phyloP scores from a whole-genome alignment of 164 flowering plant species.

The Cinnamomum micranthum region DNA sequence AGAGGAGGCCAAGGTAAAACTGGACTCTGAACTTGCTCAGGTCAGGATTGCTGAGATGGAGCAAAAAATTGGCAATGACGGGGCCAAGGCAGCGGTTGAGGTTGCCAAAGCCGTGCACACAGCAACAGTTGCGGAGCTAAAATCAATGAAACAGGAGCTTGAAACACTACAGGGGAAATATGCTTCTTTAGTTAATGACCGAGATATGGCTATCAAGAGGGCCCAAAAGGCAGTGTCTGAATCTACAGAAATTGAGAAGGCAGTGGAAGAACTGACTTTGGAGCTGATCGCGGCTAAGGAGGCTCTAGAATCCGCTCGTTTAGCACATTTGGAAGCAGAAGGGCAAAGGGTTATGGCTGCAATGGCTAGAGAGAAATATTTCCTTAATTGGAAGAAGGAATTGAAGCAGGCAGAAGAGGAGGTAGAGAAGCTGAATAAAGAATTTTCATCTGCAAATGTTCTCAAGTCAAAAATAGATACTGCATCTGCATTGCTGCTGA shows the following conservation, averaged over 20 bases:
- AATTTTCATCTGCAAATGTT: slow-evolving; percentile 49
- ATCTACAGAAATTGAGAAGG: slow-evolving; percentile 67
- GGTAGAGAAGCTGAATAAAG: slow-evolving; percentile 46
- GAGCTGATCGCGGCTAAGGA: slow-evolving; percentile 76
- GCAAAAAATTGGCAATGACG: slow-evolving; percentile 78
- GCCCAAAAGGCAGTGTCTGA: slow-evolving; percentile 60
- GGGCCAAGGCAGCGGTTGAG: slow-evolving; percentile 84
- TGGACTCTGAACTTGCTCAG: slow-evolving; percentile 76
- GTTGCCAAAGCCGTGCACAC: slow-evolving; percentile 67
- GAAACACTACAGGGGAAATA: slow-evolving; percentile 48
- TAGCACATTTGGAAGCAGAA: slow-evolving; percentile 86
- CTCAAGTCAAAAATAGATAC: slow-evolving; percentile 57
- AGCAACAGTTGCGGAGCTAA: slow-evolving; percentile 62
- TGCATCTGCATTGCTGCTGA: slow-evolving; percentile 50
- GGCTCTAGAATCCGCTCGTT: slow-evolving; percentile 72
- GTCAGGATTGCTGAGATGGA: slow-evolving; percentile 75
- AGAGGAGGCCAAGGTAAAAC: slow-evolving; percentile 82
- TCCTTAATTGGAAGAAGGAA: slow-evolving; percentile 67
- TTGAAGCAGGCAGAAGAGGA: slow-evolving; percentile 78
- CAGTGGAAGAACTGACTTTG: slow-evolving; percentile 74
- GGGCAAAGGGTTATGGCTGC: slow-evolving; percentile 74
- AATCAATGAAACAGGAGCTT: slow-evolving; percentile 63
- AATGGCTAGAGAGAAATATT: slow-evolving; percentile 71
- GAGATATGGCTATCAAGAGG: slow-evolving; percentile 43
- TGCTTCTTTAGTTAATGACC: slow-evolving; percentile 49